Evolutionary conservation across 2,329 filamentous ascomycete genomes (phyloP).

Genomic region (Curvularia hawaiiensis): DNA sequence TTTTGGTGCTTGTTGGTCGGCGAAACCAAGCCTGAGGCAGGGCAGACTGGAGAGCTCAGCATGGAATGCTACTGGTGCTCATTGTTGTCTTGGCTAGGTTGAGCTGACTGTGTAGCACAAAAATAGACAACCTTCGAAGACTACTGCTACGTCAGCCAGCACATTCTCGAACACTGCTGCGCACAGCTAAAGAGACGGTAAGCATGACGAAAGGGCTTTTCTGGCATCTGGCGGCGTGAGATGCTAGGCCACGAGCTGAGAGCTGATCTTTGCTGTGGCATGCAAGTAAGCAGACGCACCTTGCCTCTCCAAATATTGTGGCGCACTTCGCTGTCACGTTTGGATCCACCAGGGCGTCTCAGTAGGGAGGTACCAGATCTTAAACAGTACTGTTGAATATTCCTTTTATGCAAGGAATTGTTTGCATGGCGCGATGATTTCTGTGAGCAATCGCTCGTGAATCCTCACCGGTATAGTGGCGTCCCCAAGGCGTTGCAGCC

Average conservation of each 20-base stretch:
- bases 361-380: slow-evolving; percentile 8
- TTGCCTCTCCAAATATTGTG: slow-evolving; percentile 34
- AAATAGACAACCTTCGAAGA: background rate
- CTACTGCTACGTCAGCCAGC: background rate
- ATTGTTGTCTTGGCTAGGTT: background rate
- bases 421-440: background rate
- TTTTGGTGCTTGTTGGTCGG: background rate
- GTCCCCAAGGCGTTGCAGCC: background rate
- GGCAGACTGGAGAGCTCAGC: background rate
- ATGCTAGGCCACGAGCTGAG: slow-evolving; percentile 9
- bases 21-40: background rate
- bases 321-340: slow-evolving; percentile 22
- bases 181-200: slow-evolving; percentile 4
- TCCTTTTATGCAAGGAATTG: slow-evolving; percentile 16
- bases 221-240: slow-evolving; percentile 2
- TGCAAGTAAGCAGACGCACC: slow-evolving; percentile 23
- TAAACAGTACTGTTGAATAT: slow-evolving; percentile 15
- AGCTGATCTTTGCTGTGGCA: slow-evolving; percentile 10
- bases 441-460: background rate
- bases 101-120: background rate
- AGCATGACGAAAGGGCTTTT: slow-evolving; percentile 13
- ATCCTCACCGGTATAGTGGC: slow-evolving; percentile 1
- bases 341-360: slow-evolving; percentile 6
- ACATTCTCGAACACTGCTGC: background rate
- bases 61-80: background rate